Percentiles rank a stretch among this genome's conserved stretches.
These are phyloP conservation scores for Arachnopeziza araneosa DNA, from an alignment of 2,329 filamentous ascomycete genomes.

Conservation along the genomic window DNA sequence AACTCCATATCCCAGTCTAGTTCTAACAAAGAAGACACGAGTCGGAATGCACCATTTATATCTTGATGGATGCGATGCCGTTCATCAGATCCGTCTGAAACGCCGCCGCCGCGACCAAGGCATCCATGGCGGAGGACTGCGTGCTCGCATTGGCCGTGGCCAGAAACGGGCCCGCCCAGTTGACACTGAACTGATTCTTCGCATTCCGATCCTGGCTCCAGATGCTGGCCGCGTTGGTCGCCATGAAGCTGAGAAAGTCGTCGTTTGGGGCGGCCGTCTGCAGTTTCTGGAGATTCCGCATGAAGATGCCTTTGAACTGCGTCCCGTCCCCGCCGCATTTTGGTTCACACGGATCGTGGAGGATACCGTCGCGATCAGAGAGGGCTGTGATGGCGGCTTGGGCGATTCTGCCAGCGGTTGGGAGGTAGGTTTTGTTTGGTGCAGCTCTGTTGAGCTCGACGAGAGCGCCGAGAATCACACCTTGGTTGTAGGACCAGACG, in stretches of 20 bases:
- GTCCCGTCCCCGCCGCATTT: slow-evolving; percentile 44
- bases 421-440: slow-evolving; percentile 41
- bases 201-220: slow-evolving; percentile 53
- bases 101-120: slow-evolving; percentile 52
- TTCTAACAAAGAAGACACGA: background rate
- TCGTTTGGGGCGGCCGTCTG: slow-evolving; percentile 40
- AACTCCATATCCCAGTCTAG: background rate
- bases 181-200: slow-evolving; percentile 47
- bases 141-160: slow-evolving; percentile 47
- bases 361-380: slow-evolving; percentile 40
- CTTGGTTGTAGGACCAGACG: slow-evolving; percentile 54
- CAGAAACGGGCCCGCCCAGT: slow-evolving; percentile 58
- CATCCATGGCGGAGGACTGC: slow-evolving; percentile 63
- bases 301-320: slow-evolving; percentile 71
- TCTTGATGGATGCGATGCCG: background rate
- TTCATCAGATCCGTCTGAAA: slow-evolving; percentile 6
- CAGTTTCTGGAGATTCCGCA: slow-evolving; percentile 57
- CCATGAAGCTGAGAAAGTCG: slow-evolving; percentile 49
- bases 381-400: slow-evolving; percentile 45
- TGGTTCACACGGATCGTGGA: slow-evolving; percentile 49
- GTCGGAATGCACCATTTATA: background rate
- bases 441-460: slow-evolving; percentile 51
- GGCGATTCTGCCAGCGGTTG: slow-evolving; percentile 42
- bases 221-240: slow-evolving; percentile 59
- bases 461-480: slow-evolving; percentile 53